Evolutionary conservation across 768 basidiomycete genomes (phyloP), one percentile per base, ranked within the genome.

Genomic region (Royoungia palumana): DNA sequence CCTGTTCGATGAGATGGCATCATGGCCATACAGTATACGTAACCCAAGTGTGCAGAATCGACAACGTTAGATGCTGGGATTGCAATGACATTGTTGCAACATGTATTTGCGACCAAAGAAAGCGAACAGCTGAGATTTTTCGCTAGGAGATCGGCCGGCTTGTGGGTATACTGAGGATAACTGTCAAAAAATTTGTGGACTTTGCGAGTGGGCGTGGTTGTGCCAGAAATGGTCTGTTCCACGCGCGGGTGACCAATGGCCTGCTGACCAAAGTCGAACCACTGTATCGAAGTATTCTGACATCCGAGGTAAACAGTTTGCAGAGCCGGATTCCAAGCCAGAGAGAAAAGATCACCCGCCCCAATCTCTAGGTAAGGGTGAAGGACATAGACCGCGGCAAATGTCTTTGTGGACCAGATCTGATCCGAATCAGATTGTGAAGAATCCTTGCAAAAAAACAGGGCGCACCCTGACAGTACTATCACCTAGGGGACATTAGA

Each of bases 141-240:
- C 14, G 87, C 85, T 44, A 75, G 67, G 12, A 87, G 70, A 60
- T 89, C 87, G 2, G 87, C 86, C 7, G 85, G 76, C 34, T 72
- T 77, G 35, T 82, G 78, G 36, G 82, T 80, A 47, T 82, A 81
- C 48, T 82, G 80, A 1, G 90, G 90, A 54, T 92, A 89, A 57
- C 87, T 89, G 61, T 93, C 90, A 61, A 96, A 96, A 71, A 96
- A 96, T 54, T 89, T 89, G 74, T 94, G 92, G 28, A 77, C 81
- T 56, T 79, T 80, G 52, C 75, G 77, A 22, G 65, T 53, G 6
- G 69, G 71, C 0, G 72, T 70, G n/a, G 66, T 64, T 30, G 65
- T 58, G 35, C 70, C 70, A 40, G 68, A 65, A 35, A n/a, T 28
- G 41, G 6, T 35, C 47, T 48, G 55, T 38, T 53, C 60, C 35